Conservation (phyloP, 129 eudicot genomes). For the Rutidosis leptorrhynchoides region DNA sequence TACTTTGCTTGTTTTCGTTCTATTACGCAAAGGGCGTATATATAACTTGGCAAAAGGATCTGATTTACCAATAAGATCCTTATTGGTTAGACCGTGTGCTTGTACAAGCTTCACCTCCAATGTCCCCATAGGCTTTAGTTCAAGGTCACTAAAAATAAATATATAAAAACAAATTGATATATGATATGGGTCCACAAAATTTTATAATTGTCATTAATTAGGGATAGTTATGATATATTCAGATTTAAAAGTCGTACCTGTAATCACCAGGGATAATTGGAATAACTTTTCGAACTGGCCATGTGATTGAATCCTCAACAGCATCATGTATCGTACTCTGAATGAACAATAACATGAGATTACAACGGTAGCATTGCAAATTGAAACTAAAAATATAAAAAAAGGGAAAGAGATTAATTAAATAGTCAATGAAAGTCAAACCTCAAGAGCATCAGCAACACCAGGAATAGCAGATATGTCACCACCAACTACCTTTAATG, state of each 20-base stretch:
- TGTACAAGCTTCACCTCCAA: constrained; percentile 96
- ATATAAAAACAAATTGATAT: neutral
- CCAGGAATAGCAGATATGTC: constrained; percentile 90
- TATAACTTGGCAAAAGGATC: constrained; percentile 88
- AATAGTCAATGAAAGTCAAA: constrained; percentile 24
- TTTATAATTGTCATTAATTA: neutral
- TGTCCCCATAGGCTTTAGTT: constrained; percentile 81
- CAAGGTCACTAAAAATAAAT: constrained; percentile 56
- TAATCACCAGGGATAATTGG: constrained; percentile 95
- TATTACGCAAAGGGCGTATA: constrained; percentile 64
- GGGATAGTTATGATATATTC: neutral
- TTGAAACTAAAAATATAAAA: neutral
- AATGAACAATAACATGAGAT: constrained; percentile 13
- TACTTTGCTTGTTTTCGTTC: constrained; percentile 71
- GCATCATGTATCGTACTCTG: constrained; percentile 90
- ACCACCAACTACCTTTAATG: constrained; percentile 86
- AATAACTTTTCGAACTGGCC: constrained; percentile 94
- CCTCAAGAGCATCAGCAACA: constrained; percentile 89
- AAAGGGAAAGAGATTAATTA: neutral
- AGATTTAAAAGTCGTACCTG: constrained; percentile 42
- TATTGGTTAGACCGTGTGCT: constrained; percentile 82
- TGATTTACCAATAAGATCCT: constrained; percentile 91
- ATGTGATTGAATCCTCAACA: constrained; percentile 89
- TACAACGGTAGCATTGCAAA: neutral
- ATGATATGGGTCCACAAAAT: constrained; percentile 14